These are phyloP conservation scores for Naegleria lovaniensis DNA, from an alignment of 208 protist species.

Conservation along the genomic window DNA sequence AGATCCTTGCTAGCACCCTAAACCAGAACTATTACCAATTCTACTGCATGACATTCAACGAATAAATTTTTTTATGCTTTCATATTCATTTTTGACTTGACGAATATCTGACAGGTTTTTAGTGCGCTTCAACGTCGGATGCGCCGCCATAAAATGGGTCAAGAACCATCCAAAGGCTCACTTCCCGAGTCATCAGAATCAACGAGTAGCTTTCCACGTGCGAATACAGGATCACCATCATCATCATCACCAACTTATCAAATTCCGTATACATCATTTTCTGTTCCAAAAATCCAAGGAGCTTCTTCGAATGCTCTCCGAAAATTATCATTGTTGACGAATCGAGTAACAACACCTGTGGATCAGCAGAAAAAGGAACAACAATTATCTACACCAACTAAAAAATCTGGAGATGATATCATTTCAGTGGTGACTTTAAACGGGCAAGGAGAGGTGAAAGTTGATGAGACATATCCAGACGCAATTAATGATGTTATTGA, in stretches of 20 bases:
- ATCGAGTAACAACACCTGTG: background rate
- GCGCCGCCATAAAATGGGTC: background rate
- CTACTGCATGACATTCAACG: no score
- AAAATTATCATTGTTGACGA: background rate
- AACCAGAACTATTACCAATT: no score
- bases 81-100: no score
- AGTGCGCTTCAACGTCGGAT: no score
- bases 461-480: background rate
- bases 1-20: no score
- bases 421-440: background rate
- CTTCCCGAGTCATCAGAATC: background rate
- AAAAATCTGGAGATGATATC: background rate
- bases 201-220: background rate
- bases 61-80: no score
- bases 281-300: background rate
- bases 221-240: background rate
- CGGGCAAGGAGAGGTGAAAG: background rate
- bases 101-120: no score
- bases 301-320: background rate
- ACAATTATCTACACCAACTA: background rate
- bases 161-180: background rate
- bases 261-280: constrained; percentile 6
- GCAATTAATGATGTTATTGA: background rate
- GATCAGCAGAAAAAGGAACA: background rate
- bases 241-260: background rate